Evolutionary conservation across 805 yeast species (phyloP).

Genomic region (Metschnikowia corniflorae): DNA sequence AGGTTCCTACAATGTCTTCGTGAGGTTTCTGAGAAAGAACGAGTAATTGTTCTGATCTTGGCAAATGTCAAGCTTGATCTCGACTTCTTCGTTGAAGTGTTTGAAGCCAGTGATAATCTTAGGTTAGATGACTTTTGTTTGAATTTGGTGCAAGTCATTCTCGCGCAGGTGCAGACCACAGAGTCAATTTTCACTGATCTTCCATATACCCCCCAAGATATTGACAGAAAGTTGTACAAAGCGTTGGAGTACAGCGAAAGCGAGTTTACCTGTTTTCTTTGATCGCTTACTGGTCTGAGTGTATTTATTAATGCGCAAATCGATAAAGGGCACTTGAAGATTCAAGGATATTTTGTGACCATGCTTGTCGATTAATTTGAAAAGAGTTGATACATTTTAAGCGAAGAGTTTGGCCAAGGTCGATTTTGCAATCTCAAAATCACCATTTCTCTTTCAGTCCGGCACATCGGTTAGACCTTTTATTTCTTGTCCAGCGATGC

Average conservation of each 20-base stretch:
- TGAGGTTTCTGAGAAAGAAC: constrained; percentile 18
- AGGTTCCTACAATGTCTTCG: constrained; percentile 32
- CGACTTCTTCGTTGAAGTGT: constrained; percentile 37
- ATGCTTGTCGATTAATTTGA: too few species aligned
- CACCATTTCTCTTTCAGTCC: too few species aligned
- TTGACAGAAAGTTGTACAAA: constrained; percentile 26
- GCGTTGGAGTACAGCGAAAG: constrained; percentile 27
- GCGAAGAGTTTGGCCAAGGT: too few species aligned
- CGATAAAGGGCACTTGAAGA: too few species aligned
- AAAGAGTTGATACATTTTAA: too few species aligned
- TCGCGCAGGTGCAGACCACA: constrained; percentile 25
- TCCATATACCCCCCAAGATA: constrained; percentile 24
- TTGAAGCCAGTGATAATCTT: constrained; percentile 33
- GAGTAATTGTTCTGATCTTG: constrained; percentile 15
- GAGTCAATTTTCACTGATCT: constrained; percentile 23
- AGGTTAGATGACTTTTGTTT: constrained; percentile 33
- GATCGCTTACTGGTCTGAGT: too few species aligned
- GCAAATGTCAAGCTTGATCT: constrained; percentile 36
- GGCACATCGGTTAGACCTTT: too few species aligned
- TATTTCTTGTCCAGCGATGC: too few species aligned
- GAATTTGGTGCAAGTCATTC: constrained; percentile 30
- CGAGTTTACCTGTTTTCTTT: constrained; percentile 33
- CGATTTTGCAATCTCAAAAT: too few species aligned
- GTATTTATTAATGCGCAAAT: too few species aligned
- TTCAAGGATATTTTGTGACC: too few species aligned